phyloP scores from a whole-genome alignment of 2,329 filamentous ascomycete genomes.

The Scolecobasidium constrictum region DNA sequence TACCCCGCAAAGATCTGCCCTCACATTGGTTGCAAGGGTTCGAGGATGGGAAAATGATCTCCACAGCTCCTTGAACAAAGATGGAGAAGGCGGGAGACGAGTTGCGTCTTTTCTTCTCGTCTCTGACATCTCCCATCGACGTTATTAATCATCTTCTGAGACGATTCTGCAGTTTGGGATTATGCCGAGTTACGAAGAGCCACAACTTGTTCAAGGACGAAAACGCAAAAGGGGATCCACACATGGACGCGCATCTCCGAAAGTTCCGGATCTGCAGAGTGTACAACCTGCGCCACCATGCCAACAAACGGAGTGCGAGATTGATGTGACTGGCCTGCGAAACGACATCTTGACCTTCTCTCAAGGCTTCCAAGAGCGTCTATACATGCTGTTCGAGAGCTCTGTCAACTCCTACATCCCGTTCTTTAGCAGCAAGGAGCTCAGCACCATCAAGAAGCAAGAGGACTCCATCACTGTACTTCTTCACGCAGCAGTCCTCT shows the following conservation, averaged over 20 bases:
- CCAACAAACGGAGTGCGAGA: too few relatives aligned
- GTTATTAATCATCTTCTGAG: too few relatives aligned
- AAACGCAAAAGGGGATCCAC: too few relatives aligned
- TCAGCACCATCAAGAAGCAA: too few relatives aligned
- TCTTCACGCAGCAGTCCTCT: neutral
- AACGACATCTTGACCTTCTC: neutral
- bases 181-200: neutral
- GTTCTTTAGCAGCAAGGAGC: too few relatives aligned
- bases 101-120: too few relatives aligned
- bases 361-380: too few relatives aligned
- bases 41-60: neutral
- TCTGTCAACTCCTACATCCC: neutral
- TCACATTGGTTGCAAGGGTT: constrained; percentile 1
- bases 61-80: neutral
- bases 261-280: too few relatives aligned
- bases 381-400: neutral
- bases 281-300: too few relatives aligned
- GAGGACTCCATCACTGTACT: neutral
- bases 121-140: too few relatives aligned
- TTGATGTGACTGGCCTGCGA: neutral
- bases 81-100: neutral
- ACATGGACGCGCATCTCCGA: too few relatives aligned
- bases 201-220: neutral
- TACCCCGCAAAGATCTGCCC: too few relatives aligned
- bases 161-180: neutral